Evolutionary conservation across 2,329 filamentous ascomycete genomes (phyloP), one percentile per base, ranked within the genome.

Genomic region (Pezicula rhizophila): DNA sequence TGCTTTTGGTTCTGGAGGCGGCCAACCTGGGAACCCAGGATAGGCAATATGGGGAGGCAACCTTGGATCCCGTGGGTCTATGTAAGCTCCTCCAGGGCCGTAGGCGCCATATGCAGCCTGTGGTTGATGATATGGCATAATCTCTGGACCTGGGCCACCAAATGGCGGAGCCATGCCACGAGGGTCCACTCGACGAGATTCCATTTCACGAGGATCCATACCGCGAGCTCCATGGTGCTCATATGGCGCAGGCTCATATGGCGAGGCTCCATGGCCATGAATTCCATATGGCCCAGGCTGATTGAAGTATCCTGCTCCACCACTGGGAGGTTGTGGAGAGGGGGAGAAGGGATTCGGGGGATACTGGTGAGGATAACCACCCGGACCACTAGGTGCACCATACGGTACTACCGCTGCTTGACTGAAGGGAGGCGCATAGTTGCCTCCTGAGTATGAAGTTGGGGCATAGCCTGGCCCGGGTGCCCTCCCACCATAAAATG

Each of bases 291-390:
- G 44, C 4, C 52, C 52, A 51, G 59, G 46, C 44, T 58, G 49
- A 52, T 55, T 58, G 38, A 64, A 65, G 43, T 62, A 64, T 15
- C 58, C 58, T 33, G 59, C 60, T 37, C 58, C 60, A 17, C 51
- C 47, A 59, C 67, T 26, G 55, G 58, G 41, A 49, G 57, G 49
- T 63, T 43, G 60, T 55, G 46, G 40, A 57, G 57, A 20, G 53
- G 49, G 61, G 31, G 60, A 56, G 48, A 65, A 64, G 12, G 62
- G 62, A 45, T 63, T 64, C 7, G 49, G 47, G 5, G 50, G 51
- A 41, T 23, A 18, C 38, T 57, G 57, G 47, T 58, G 57, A 14
- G 52, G 53, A 46, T 58, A 64, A 14, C 51, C 55, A 18, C 49
- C 55, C 35, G 43, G 56, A 23, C 28, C 28, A 12, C 28, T 31